Conservation (phyloP, 148 eudicot genomes). For the Selenicereus undatus region DNA sequence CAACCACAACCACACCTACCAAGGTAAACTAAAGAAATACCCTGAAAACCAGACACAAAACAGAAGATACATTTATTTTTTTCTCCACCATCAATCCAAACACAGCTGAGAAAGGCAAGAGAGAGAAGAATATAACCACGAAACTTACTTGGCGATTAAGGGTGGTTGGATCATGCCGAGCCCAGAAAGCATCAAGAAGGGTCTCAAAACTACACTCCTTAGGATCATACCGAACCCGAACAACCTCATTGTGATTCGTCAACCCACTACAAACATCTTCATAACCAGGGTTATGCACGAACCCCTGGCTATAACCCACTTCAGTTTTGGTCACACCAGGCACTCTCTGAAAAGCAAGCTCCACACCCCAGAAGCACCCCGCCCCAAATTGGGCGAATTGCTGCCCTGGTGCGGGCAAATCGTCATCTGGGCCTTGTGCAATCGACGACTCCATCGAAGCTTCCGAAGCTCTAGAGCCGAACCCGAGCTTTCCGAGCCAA, state of each 20-base stretch:
- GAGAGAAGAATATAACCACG: background rate
- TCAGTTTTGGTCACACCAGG: slow-evolving; percentile 75
- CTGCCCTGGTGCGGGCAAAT: slow-evolving; percentile 54
- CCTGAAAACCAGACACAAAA: background rate
- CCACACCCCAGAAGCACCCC: slow-evolving; percentile 98
- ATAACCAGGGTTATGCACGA: slow-evolving; percentile 60
- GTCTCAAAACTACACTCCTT: slow-evolving; percentile 44
- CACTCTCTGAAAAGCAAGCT: slow-evolving; percentile 73
- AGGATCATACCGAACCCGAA: slow-evolving; percentile 85
- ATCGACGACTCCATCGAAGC: slow-evolving; percentile 18
- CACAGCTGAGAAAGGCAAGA: background rate
- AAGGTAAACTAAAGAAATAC: background rate
- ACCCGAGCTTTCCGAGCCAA: slow-evolving; percentile 30
- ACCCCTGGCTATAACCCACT: slow-evolving; percentile 88
- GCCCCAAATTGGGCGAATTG: slow-evolving; percentile 90
- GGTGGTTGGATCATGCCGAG: slow-evolving; percentile 79
- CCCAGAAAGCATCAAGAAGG: slow-evolving; percentile 70
- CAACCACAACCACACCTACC: background rate
- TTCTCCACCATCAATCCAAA: background rate
- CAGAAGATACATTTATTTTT: background rate
- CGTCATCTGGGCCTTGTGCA: slow-evolving; percentile 65
- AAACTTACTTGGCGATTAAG: slow-evolving; percentile 78
- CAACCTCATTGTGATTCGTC: slow-evolving; percentile 74
- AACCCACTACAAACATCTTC: slow-evolving; percentile 57
- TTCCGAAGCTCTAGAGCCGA: slow-evolving; percentile 20